These are phyloP conservation scores for Fusarium sp. DNA, from an alignment of 2,329 filamentous ascomycete species.

Conservation along the genomic window DNA sequence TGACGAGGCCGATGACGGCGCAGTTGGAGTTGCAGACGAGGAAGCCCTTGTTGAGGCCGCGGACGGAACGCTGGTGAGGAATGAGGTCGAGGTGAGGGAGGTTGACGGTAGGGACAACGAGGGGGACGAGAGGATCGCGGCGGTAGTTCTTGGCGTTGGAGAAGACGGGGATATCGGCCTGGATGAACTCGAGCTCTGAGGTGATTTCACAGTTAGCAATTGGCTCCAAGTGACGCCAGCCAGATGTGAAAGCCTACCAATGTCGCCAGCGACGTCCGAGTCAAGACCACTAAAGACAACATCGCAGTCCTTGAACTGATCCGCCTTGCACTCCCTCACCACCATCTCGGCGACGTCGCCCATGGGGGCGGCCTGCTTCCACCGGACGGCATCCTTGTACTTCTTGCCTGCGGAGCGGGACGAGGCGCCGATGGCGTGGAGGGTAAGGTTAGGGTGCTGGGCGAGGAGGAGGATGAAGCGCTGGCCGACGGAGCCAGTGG, in stretches of 20 bases:
- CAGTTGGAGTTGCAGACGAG: conserved; percentile 98
- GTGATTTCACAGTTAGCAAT: conserved; percentile 6
- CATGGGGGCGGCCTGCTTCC: conserved; percentile 93
- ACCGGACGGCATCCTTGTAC: conserved; percentile 92
- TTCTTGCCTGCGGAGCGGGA: conserved; percentile 90
- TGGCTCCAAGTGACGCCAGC: no score
- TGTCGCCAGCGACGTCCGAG: conserved; percentile 89
- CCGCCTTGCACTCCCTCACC: conserved; percentile 84
- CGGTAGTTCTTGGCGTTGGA: conserved; percentile 99
- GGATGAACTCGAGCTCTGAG: conserved; percentile 88
- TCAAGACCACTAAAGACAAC: conserved; percentile 94
- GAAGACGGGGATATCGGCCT: conserved; percentile 89
- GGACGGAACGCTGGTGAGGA: conserved; percentile 82
- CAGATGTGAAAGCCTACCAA: no score
- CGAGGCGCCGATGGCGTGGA: conserved; percentile 91
- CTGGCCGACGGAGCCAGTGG: conserved; percentile 94
- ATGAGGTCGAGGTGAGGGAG: conserved; percentile 87
- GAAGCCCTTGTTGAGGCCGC: conserved; percentile 84
- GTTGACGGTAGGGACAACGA: conserved; percentile 96
- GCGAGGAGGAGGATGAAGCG: conserved; percentile 94
- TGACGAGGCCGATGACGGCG: conserved; percentile 94
- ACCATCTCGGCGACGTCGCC: conserved; percentile 82
- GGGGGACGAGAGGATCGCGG: conserved; percentile 86
- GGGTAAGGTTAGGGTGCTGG: conserved; percentile 85
- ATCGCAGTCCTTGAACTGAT: conserved; percentile 89